phyloP scores from a whole-genome alignment of 2,329 filamentous ascomycete genomes.

The Monilinia fructigena region DNA sequence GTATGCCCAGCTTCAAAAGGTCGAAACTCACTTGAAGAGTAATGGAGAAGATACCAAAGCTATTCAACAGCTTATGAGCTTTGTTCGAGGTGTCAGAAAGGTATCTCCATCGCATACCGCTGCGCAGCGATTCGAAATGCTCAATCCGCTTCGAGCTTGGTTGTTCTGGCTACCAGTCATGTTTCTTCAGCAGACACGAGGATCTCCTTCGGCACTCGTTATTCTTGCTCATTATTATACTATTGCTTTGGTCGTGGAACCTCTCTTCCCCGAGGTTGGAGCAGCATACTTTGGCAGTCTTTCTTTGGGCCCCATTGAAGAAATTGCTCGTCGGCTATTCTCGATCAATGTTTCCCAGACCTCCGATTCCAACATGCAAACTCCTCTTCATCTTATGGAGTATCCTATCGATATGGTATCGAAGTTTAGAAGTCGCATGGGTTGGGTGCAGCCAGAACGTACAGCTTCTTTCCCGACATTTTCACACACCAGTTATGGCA shows the following conservation, averaged over 20 bases:
- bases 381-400: slow-evolving; percentile 67
- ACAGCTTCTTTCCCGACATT: slow-evolving; percentile 63
- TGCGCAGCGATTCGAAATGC: slow-evolving; percentile 83
- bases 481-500: slow-evolving; percentile 54
- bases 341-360: slow-evolving; percentile 62
- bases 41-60: slow-evolving; percentile 68
- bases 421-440: slow-evolving; percentile 68
- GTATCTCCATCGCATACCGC: slow-evolving; percentile 68
- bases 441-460: slow-evolving; percentile 60
- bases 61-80: slow-evolving; percentile 67
- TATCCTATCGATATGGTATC: slow-evolving; percentile 67
- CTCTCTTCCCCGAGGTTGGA: slow-evolving; percentile 87
- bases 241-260: slow-evolving; percentile 81
- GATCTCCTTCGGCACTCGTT: slow-evolving; percentile 74
- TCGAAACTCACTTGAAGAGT: slow-evolving; percentile 67
- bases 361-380: slow-evolving; percentile 57
- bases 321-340: slow-evolving; percentile 75
- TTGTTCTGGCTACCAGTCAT: slow-evolving; percentile 92
- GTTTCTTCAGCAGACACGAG: slow-evolving; percentile 73
- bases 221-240: slow-evolving; percentile 85
- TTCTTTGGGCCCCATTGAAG: slow-evolving; percentile 77
- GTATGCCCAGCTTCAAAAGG: slow-evolving; percentile 64
- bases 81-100: slow-evolving; percentile 70
- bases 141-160: slow-evolving; percentile 87
- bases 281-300: slow-evolving; percentile 83